A percentile compares a stretch with the other conserved stretches of the same genome.
These are phyloP conservation scores for Leccinum rimulosum DNA, from an alignment of 768 basidiomycete genomes.

Conservation along the genomic window DNA sequence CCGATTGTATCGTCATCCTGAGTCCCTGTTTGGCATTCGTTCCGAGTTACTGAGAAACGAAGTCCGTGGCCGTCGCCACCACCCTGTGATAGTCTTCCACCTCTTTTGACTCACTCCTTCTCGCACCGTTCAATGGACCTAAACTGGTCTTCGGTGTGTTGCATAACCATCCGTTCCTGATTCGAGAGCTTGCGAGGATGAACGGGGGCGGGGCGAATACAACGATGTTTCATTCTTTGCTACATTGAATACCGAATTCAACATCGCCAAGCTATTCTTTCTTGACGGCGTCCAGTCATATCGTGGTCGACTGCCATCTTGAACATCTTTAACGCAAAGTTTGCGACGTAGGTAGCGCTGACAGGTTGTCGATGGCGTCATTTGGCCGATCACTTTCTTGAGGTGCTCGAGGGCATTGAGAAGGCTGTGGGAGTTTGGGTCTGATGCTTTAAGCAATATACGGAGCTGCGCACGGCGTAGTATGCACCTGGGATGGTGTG, in stretches of 20 bases:
- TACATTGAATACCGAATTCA: no score
- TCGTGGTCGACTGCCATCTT: no score
- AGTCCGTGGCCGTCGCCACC: constrained; percentile 14
- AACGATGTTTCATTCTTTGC: constrained; percentile 23
- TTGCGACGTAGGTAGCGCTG: no score
- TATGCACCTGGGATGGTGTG: constrained; percentile 61
- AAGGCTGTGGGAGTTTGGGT: constrained; percentile 58
- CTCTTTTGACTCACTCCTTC: constrained; percentile 53
- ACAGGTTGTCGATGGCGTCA: no score
- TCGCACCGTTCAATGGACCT: constrained; percentile 43
- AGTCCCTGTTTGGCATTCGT: constrained; percentile 34
- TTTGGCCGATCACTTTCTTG: no score
- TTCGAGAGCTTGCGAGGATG: constrained; percentile 22
- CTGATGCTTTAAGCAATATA: constrained; percentile 70
- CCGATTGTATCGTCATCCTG: constrained; percentile 13
- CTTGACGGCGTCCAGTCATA: no score
- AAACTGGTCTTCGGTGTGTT: constrained; percentile 33
- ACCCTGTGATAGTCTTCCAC: constrained; percentile 43
- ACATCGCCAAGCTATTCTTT: no score
- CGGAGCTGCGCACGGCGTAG: constrained; percentile 84
- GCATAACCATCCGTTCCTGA: constrained; percentile 33
- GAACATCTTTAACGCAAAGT: no score
- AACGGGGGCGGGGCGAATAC: constrained; percentile 13
- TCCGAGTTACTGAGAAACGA: constrained; percentile 29
- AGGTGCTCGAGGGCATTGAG: constrained; percentile 32